Evolutionary conservation across 352 stramenopile genomes (phyloP).

Genomic region (Aphanomyces astaci): DNA sequence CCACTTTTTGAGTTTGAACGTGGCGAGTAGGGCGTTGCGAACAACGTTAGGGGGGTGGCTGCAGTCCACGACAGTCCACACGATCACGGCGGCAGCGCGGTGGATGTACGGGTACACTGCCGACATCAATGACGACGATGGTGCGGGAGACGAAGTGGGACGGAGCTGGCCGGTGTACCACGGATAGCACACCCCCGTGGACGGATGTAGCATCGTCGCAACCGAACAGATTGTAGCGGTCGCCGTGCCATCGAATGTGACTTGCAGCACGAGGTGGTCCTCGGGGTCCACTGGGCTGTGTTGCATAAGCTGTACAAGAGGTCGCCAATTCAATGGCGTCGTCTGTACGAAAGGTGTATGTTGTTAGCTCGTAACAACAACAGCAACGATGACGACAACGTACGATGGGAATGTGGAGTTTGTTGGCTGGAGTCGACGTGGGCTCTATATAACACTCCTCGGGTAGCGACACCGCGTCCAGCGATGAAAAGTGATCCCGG

Average conservation of each 20-base stretch:
- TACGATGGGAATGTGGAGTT: not conserved
- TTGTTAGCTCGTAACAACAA: no score
- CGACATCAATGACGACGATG: not conserved
- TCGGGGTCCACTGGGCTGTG: not conserved
- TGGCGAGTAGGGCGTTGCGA: not conserved
- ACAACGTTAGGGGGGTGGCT: not conserved
- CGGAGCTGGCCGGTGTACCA: not conserved
- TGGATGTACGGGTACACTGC: not conserved
- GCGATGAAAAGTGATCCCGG: not conserved
- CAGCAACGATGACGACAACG: not conserved
- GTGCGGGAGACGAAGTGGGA: not conserved
- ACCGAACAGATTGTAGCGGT: not conserved
- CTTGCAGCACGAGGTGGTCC: not conserved
- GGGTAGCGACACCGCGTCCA: not conserved
- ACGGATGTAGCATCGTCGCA: not conserved
- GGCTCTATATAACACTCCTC: not conserved
- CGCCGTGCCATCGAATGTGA: not conserved
- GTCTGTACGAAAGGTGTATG: no score
- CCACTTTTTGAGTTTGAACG: not conserved
- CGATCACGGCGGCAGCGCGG: not conserved
- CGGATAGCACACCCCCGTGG: not conserved
- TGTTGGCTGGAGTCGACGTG: not conserved
- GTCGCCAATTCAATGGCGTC: not conserved
- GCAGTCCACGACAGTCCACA: not conserved
- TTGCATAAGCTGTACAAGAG: not conserved